Base-by-base conservation (phyloP, 805 yeast species). In the Candida jianshihensis region DNA sequence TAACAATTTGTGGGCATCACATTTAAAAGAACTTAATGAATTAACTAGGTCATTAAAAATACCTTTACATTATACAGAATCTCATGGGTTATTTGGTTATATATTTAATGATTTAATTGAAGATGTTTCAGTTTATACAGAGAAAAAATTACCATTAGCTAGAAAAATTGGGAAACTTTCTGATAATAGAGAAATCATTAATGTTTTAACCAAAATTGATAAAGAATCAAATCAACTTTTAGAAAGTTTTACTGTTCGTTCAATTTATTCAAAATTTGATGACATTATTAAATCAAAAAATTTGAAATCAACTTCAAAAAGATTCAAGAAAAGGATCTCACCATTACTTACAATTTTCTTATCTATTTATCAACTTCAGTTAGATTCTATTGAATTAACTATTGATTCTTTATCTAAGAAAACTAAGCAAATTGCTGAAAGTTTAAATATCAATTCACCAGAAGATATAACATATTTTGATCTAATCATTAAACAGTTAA, bases 11-110 rank as follows among this genome's bases (percentile, higher is more conserved):
- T 46, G 50, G 13, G 57, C 56, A 6, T 21, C 36, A 0, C 68
- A 74, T 28, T 60, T 79, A 8, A 39, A 60, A 4, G 42, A 50
- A 5, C 46, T 92, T 30, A 85, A 87, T 51, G 48, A 46, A 0
- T 56, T 70, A 24, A 70, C 89, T 7, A 71, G 97, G 46, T 34
- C 49, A 3, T 60, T 68, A 15, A 64, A 66, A 20, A 70, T 79
- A 15, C 85, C 95, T 4, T 65, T 92, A 21, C 87, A 83, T 54
- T 68, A 73, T 13, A 62, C 84, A 1, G 81, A 79, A 0, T 53
- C 77, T 3, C 81, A 81, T 56, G 99, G 98, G 0, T 62, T 89
- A 53, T 87, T 73, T 55, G 96, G 96, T 2, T 84, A 75, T 50
- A 70, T 86, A 1, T 81, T 89, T 53, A 76, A 78, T 4, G 99